Evolutionary conservation across 1,284 basidiomycete species (phyloP).

Genomic region (Leccinum griseonigrum): DNA sequence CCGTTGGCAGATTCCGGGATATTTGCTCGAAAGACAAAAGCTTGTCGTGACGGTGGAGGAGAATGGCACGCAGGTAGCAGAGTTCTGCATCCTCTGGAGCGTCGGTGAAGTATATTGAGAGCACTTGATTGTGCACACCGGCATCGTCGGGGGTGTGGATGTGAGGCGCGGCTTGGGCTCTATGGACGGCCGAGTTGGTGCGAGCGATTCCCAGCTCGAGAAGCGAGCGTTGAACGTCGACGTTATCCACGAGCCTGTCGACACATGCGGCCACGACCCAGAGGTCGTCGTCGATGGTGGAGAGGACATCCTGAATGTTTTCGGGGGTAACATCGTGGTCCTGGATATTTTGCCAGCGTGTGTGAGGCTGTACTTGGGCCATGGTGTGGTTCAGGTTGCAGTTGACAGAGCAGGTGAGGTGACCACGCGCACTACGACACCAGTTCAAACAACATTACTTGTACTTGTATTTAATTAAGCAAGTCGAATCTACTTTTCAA

Average conservation of each 20-base stretch:
- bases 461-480: not conserved
- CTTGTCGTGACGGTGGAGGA: constrained; percentile 63
- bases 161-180: constrained; percentile 41
- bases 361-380: constrained; percentile 35
- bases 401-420: not conserved
- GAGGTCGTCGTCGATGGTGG: constrained; percentile 56
- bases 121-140: constrained; percentile 24
- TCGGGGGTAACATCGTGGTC: constrained; percentile 56
- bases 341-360: constrained; percentile 54
- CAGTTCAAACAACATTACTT: not conserved
- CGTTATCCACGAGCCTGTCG: constrained; percentile 64
- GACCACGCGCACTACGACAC: not conserved
- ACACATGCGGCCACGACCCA: constrained; percentile 72
- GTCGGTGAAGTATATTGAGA: constrained; percentile 51
- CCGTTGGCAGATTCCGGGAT: constrained; percentile 39
- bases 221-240: constrained; percentile 52
- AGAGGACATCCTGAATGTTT: constrained; percentile 48
- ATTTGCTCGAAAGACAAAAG: constrained; percentile 68
- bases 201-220: constrained; percentile 62
- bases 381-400: constrained; percentile 8
- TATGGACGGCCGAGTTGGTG: constrained; percentile 47
- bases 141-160: constrained; percentile 13
- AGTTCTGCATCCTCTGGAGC: constrained; percentile 58
- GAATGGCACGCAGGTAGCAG: constrained; percentile 56
- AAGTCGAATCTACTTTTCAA: constrained; percentile 32